A percentile compares a stretch with the other conserved stretches of the same genome.
Evolutionary conservation across 192 early-diverging fungal species (phyloP).

Genomic region (Rhizophagus prolifer): DNA sequence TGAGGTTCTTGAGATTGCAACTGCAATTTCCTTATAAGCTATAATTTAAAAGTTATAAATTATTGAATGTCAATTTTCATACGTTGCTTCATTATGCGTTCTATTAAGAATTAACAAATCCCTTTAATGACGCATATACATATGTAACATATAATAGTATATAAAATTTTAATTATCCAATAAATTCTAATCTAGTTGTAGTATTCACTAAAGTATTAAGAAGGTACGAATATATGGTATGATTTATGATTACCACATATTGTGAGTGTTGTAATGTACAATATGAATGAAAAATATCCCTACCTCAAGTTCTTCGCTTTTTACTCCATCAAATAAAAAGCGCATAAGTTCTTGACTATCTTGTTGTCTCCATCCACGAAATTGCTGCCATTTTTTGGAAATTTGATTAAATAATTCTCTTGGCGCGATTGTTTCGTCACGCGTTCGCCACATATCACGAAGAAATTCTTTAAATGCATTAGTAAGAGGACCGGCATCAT

Average conservation of each 20-base stretch:
- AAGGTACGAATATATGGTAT: background rate
- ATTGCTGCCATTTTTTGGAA: slow-evolving; percentile 57
- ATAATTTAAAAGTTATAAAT: background rate
- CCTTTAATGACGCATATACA: background rate
- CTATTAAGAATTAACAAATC: background rate
- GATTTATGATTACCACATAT: background rate
- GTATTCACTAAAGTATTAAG: background rate
- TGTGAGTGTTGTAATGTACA: background rate
- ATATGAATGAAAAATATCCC: background rate
- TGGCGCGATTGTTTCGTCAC: slow-evolving; percentile 48
- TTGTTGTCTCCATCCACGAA: slow-evolving; percentile 61
- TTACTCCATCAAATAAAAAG: slow-evolving; percentile 59
- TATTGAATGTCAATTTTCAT: background rate
- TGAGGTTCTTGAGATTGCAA: background rate
- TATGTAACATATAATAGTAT: no score
- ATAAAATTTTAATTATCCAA: background rate
- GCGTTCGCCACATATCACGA: slow-evolving; percentile 41
- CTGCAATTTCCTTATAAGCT: background rate
- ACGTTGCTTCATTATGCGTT: background rate
- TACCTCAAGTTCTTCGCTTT: slow-evolving; percentile 50
- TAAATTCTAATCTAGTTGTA: background rate
- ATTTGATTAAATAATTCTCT: slow-evolving; percentile 55
- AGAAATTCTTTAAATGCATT: slow-evolving; percentile 37
- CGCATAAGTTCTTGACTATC: slow-evolving; percentile 75
- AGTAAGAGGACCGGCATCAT: slow-evolving; percentile 33